Evolutionary conservation across 164 flowering plant species (phyloP).

Genomic region (Aristolochia contorta): DNA sequence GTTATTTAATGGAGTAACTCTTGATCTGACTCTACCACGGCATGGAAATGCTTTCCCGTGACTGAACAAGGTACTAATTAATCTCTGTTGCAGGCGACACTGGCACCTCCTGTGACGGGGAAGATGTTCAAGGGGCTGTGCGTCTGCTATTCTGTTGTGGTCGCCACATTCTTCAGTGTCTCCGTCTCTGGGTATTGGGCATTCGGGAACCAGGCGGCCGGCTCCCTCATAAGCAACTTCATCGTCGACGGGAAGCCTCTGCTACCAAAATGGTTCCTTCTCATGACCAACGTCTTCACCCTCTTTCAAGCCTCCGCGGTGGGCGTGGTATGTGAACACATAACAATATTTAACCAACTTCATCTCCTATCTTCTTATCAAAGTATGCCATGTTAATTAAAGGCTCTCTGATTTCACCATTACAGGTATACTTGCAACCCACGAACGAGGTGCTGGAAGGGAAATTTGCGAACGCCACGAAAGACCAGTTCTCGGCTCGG

Average conservation of each 20-base stretch:
- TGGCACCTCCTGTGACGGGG: conserved; percentile 85
- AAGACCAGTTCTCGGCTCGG: conserved; percentile 44
- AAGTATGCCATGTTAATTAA: too few species aligned
- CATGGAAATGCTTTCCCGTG: too few species aligned
- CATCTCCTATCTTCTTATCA: too few species aligned
- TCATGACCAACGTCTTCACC: conserved; percentile 45
- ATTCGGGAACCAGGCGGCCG: conserved; percentile 59
- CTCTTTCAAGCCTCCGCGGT: conserved; percentile 67
- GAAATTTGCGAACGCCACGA: conserved; percentile 41
- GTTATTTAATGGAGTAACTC: too few species aligned
- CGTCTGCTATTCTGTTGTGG: conserved; percentile 55
- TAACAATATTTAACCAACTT: too few species aligned
- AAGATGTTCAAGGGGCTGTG: conserved; percentile 90
- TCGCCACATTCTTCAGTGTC: conserved; percentile 65
- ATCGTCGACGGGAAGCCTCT: conserved; percentile 34
- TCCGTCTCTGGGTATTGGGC: conserved; percentile 94
- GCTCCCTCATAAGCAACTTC: conserved; percentile 52
- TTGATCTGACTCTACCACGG: too few species aligned
- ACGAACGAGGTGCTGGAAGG: conserved; percentile 65
- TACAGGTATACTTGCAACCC: conserved; percentile 79
- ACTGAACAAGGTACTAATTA: too few species aligned
- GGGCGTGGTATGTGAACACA: conserved; percentile 50
- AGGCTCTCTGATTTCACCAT: too few species aligned
- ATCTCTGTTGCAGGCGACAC: conserved; percentile 49
- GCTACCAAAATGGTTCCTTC: conserved; percentile 61